A percentile compares a stretch with the other conserved stretches of the same genome.
Evolutionary conservation across 768 basidiomycete genomes (phyloP).

Genomic region (Auriculariales sp.): DNA sequence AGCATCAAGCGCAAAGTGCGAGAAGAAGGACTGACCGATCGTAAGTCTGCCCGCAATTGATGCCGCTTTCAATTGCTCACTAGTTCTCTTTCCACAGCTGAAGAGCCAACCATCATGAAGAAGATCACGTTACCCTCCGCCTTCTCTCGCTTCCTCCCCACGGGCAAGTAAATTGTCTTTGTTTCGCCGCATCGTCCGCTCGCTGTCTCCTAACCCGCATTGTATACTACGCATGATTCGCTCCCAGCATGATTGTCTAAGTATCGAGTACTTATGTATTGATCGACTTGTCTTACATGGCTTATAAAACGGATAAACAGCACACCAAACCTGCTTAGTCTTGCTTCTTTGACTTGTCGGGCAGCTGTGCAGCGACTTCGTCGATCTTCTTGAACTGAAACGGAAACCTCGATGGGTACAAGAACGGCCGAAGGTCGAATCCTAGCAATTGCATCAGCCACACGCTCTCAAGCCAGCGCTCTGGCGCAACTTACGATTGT

Average conservation of each 20-base stretch:
- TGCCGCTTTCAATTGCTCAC: neutral
- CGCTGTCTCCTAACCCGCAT: neutral
- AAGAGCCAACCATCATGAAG: conserved; percentile 84
- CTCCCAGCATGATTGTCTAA: neutral
- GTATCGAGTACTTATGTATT: neutral
- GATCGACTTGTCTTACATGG: conserved; percentile 2
- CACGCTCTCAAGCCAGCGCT: conserved; percentile 5
- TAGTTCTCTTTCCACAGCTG: conserved; percentile 29
- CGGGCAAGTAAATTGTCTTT: conserved; percentile 7
- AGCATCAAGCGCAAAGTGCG: conserved; percentile 84
- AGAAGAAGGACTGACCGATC: conserved; percentile 72
- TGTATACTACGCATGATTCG: conserved; percentile 1
- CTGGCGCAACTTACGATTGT: conserved; percentile 56
- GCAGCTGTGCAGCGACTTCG: conserved; percentile 58
- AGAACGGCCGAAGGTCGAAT: conserved; percentile 90
- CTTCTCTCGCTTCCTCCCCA: conserved; percentile 57
- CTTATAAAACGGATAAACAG: conserved; percentile 7
- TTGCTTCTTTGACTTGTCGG: conserved; percentile 39
- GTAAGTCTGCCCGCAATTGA: conserved; percentile 32
- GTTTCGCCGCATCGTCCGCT: conserved; percentile 2
- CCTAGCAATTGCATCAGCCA: conserved; percentile 28
- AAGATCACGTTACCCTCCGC: conserved; percentile 64
- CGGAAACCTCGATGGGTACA: conserved; percentile 88
- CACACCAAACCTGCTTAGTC: conserved; percentile 1
- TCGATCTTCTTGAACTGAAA: conserved; percentile 98